Percentiles rank a stretch among this genome's conserved stretches.
These are phyloP conservation scores for Phylloporus sp. DNA, from an alignment of 1,284 basidiomycete species.

Conservation along the genomic window DNA sequence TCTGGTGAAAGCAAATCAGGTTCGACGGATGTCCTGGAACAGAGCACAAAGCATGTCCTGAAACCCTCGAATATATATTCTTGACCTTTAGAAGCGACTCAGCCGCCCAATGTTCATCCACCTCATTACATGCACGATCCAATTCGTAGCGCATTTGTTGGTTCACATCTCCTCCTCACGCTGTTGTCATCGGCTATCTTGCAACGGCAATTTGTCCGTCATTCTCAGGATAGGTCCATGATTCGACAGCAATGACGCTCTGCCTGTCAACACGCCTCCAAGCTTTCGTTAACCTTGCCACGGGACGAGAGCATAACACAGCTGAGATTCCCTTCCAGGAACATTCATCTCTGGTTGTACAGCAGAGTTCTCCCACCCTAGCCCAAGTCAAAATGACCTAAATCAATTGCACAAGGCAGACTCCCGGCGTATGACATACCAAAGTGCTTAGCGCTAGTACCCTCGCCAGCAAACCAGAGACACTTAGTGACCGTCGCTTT, in stretches of 20 bases:
- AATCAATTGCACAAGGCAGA: too few species aligned
- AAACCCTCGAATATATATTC: constrained; percentile 56
- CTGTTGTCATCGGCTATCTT: constrained; percentile 54
- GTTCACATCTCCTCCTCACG: constrained; percentile 66
- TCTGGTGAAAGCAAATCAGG: constrained; percentile 37
- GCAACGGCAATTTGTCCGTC: constrained; percentile 39
- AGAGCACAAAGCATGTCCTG: constrained; percentile 54
- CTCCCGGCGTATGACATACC: too few species aligned
- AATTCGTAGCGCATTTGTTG: constrained; percentile 39
- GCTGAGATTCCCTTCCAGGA: constrained; percentile 73
- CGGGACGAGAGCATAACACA: constrained; percentile 70
- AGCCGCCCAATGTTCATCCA: constrained; percentile 48
- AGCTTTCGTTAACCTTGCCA: constrained; percentile 74
- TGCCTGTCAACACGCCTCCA: constrained; percentile 73
- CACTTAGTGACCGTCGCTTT: too few species aligned
- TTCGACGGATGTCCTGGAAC: constrained; percentile 48
- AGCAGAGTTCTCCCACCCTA: constrained; percentile 69
- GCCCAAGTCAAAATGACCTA: constrained; percentile 74
- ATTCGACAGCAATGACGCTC: constrained; percentile 59
- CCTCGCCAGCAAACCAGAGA: too few species aligned
- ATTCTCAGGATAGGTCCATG: constrained; percentile 60
- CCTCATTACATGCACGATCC: constrained; percentile 45
- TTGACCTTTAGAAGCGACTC: constrained; percentile 47
- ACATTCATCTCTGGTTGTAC: constrained; percentile 70
- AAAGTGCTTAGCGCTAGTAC: too few species aligned